Conservation (phyloP, 2,329 filamentous ascomycete genomes). For the Claviceps quebecensis region DNA sequence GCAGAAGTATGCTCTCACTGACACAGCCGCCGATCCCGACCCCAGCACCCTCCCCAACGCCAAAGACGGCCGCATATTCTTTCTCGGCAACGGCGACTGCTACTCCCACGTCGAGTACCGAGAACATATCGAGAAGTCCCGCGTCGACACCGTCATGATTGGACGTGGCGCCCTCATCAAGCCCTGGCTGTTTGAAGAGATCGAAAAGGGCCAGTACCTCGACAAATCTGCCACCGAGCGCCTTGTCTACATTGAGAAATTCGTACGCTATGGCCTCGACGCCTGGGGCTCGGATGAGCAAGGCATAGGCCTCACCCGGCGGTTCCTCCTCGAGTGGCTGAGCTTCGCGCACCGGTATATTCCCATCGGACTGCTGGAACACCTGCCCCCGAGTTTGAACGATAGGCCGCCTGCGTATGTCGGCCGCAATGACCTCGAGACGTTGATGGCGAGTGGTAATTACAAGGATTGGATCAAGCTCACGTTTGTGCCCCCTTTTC, state of each 20-base stretch:
- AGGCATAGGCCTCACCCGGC: conserved; percentile 76
- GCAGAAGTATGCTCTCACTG: conserved; percentile 49
- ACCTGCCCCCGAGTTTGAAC: conserved; percentile 76
- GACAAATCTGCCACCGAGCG: conserved; percentile 89
- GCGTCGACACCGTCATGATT: conserved; percentile 91
- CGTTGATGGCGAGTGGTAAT: conserved; percentile 76
- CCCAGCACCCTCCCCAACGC: conserved; percentile 54
- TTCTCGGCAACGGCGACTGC: conserved; percentile 92
- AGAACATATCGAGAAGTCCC: conserved; percentile 58
- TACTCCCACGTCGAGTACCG: conserved; percentile 87
- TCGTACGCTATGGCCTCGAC: conserved; percentile 78
- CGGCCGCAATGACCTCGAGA: conserved; percentile 84
- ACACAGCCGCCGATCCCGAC: conserved; percentile 70
- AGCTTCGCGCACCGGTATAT: conserved; percentile 90
- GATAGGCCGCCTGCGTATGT: conserved; percentile 75
- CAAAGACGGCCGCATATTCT: conserved; percentile 61
- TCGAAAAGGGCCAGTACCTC: conserved; percentile 78
- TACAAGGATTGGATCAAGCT: conserved; percentile 99
- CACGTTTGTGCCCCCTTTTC: conserved; percentile 44
- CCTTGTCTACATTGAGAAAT: conserved; percentile 74
- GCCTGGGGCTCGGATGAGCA: conserved; percentile 94
- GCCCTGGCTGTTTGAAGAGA: conserved; percentile 97
- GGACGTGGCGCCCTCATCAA: conserved; percentile 94
- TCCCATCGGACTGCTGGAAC: conserved; percentile 74
- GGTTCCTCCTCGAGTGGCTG: conserved; percentile 90